Conservation (phyloP, 176 grass and related monocot genomes). For the Eleusine coracana region DNA sequence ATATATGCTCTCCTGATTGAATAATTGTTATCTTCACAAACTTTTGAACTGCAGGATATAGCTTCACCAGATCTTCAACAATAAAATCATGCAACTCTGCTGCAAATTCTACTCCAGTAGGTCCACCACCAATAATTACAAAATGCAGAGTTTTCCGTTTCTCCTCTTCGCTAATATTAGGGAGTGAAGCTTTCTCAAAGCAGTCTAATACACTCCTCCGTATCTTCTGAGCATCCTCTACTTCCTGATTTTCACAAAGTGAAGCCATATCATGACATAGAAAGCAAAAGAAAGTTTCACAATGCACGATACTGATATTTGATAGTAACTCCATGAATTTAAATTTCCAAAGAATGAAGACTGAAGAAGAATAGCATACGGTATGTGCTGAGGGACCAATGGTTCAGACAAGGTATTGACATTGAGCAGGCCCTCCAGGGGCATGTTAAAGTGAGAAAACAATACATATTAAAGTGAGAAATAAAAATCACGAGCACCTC, state of each 20-base stretch:
- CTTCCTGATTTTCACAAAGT: constrained; percentile 63
- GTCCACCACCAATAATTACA: constrained; percentile 92
- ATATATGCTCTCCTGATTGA: constrained; percentile 82
- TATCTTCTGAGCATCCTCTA: constrained; percentile 93
- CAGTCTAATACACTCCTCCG: constrained; percentile 75
- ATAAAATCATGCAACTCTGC: constrained; percentile 98
- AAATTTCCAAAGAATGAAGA: neutral
- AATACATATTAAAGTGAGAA: neutral
- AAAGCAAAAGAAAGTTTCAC: neutral
- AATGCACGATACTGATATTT: constrained; percentile 4
- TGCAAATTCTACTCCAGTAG: constrained; percentile 97
- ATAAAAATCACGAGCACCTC: neutral
- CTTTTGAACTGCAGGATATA: constrained; percentile 70
- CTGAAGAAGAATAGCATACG: neutral
- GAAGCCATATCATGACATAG: constrained; percentile 17
- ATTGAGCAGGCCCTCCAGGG: constrained; percentile 9
- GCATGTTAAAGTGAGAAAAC: constrained; percentile 12
- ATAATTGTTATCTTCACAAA: constrained; percentile 93
- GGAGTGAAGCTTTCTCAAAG: constrained; percentile 86
- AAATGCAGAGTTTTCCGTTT: constrained; percentile 83
- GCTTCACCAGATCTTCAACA: constrained; percentile 82
- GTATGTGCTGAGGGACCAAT: neutral
- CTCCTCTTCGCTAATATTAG: constrained; percentile 70
- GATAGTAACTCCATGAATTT: constrained; percentile 25
- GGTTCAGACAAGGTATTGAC: neutral